A percentile compares a stretch with the other conserved stretches of the same genome.
Conservation (phyloP, 2,329 filamentous ascomycete genomes). For the Pseudogymnoascus sp. region DNA sequence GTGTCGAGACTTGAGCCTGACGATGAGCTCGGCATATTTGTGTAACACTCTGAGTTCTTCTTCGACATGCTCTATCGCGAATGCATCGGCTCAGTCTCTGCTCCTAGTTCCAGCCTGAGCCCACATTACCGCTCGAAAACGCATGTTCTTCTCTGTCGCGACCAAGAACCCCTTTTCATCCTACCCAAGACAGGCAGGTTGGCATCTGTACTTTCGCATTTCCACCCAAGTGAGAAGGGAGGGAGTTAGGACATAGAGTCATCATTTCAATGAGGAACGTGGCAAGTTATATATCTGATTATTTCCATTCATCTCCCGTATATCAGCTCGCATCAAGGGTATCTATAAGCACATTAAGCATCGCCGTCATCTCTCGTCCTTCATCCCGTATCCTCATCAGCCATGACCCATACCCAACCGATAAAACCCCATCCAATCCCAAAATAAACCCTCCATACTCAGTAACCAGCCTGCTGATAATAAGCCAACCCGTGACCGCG, state of each 20-base stretch:
- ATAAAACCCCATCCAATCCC: neutral
- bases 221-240: neutral
- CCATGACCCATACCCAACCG: neutral
- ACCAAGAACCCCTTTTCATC: neutral
- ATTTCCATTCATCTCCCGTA: neutral
- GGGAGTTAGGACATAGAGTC: neutral
- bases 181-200: neutral
- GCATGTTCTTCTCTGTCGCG: neutral
- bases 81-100: too few relatives aligned
- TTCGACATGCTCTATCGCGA: too few relatives aligned
- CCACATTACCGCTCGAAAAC: neutral
- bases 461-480: constrained; percentile 4
- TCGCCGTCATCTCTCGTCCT: neutral
- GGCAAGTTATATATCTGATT: constrained; percentile 3
- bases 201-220: neutral
- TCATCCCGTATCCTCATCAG: neutral
- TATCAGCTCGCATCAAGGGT: constrained; percentile 6
- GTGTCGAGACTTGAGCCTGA: too few relatives aligned
- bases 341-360: constrained; percentile 5
- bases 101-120: too few relatives aligned
- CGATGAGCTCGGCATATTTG: too few relatives aligned
- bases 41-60: too few relatives aligned
- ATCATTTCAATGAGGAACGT: neutral
- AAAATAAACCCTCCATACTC: neutral
- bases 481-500: constrained; percentile 3